Evolutionary conservation across 2,329 filamentous ascomycete genomes (phyloP).

Genomic region (Thielaviopsis euricoi): DNA sequence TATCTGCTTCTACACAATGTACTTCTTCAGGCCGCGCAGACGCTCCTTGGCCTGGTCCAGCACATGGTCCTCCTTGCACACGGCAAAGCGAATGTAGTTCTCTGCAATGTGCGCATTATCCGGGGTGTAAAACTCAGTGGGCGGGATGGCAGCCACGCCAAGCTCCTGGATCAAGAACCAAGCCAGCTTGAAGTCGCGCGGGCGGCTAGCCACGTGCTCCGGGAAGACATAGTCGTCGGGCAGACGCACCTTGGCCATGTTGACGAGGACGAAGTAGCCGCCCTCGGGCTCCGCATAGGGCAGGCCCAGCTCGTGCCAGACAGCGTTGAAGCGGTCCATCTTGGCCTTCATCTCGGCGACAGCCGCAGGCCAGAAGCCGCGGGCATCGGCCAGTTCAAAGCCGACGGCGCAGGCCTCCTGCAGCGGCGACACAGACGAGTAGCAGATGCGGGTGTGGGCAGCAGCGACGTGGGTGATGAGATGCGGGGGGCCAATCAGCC

Average conservation of each 20-base stretch:
- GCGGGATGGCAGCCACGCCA: slow-evolving; percentile 87
- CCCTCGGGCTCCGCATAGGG: slow-evolving; percentile 88
- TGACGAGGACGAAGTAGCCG: slow-evolving; percentile 93
- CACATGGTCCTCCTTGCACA: slow-evolving; percentile 87
- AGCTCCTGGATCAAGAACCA: slow-evolving; percentile 98
- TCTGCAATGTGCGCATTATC: slow-evolving; percentile 70
- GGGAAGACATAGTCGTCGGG: slow-evolving; percentile 80
- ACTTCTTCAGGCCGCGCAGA: slow-evolving; percentile 56
- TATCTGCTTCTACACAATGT: too few relatives aligned
- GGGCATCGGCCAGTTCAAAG: slow-evolving; percentile 73
- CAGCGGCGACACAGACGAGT: slow-evolving; percentile 78
- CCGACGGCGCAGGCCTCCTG: slow-evolving; percentile 91
- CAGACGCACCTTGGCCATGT: slow-evolving; percentile 74
- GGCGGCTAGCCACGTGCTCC: slow-evolving; percentile 66
- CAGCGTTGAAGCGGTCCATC: slow-evolving; percentile 69
- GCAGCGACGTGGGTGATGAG: slow-evolving; percentile 83
- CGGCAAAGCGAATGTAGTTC: slow-evolving; percentile 86
- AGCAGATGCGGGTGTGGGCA: slow-evolving; percentile 93
- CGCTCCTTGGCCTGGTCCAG: slow-evolving; percentile 64
- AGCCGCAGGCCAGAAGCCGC: slow-evolving; percentile 76
- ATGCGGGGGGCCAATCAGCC: slow-evolving; percentile 77
- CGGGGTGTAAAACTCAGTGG: slow-evolving; percentile 91
- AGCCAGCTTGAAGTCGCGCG: slow-evolving; percentile 81
- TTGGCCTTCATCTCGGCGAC: slow-evolving; percentile 80
- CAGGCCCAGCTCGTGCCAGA: slow-evolving; percentile 59